Percentiles rank a stretch among this genome's conserved stretches.
Conservation (phyloP, 1,284 basidiomycete genomes). For the Cutaneotrichosporon cyanovorans region DNA sequence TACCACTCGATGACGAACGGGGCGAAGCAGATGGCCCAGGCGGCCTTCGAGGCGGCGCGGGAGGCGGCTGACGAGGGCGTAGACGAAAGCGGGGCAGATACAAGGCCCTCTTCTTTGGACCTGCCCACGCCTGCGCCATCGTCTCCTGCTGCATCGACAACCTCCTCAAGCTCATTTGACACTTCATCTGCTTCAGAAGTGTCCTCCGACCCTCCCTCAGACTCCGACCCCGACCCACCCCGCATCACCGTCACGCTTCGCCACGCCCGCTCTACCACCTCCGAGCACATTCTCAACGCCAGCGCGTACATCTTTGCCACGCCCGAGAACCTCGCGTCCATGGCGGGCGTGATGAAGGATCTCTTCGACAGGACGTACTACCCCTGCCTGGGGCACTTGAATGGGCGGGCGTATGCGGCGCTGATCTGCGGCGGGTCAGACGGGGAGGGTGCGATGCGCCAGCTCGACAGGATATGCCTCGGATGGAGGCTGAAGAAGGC, state of each 20-base stretch:
- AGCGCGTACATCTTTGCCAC: conserved; percentile 10
- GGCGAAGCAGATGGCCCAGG: conserved; percentile 11
- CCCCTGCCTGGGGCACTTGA: conserved; percentile 7
- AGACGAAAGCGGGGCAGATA: neutral
- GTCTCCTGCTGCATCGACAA: neutral
- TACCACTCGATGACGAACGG: conserved; percentile 17
- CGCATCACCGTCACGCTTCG: neutral
- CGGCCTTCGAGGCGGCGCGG: conserved; percentile 9
- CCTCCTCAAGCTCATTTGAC: no score
- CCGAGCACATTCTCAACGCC: conserved; percentile 10
- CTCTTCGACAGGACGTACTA: conserved; percentile 15
- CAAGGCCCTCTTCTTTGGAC: neutral
- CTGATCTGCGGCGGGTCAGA: conserved; percentile 16
- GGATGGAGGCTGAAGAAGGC: conserved; percentile 15
- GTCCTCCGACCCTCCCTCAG: neutral
- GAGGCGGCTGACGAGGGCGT: conserved; percentile 1
- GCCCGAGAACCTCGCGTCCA: conserved; percentile 17
- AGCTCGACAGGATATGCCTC: conserved; percentile 12
- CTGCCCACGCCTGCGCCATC: neutral
- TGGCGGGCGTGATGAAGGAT: conserved; percentile 16
- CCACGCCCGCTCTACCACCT: conserved; percentile 5
- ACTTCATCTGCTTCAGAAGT: no score
- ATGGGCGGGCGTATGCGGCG: conserved; percentile 15
- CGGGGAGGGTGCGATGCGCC: conserved; percentile 9
- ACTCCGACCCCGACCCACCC: neutral